A percentile compares a stretch with the other conserved stretches of the same genome.
Evolutionary conservation across 2,329 filamentous ascomycete genomes (phyloP).

Genomic region (Cladosporium sp.): DNA sequence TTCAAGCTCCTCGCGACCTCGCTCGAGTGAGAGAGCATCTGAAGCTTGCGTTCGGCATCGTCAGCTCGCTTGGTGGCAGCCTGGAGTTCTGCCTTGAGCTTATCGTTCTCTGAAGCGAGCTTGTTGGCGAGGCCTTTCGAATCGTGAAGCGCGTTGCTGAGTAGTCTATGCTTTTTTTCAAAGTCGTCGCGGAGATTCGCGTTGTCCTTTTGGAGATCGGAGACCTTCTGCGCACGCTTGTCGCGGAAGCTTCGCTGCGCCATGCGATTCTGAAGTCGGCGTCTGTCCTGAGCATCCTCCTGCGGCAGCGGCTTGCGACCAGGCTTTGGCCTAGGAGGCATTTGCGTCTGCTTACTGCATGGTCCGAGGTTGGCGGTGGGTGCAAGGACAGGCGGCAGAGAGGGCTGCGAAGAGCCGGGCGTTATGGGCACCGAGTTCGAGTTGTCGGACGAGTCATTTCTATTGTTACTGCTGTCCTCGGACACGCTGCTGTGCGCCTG

Average conservation of each 20-base stretch:
- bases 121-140: neutral
- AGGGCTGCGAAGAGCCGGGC: slow-evolving; percentile 1
- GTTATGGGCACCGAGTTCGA: slow-evolving; percentile 16
- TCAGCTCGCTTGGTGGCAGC: slow-evolving; percentile 12
- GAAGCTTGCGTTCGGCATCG: slow-evolving; percentile 16
- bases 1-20: neutral
- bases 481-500: slow-evolving; percentile 10
- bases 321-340: slow-evolving; percentile 58
- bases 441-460: neutral
- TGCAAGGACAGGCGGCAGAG: neutral
- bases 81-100: slow-evolving; percentile 3
- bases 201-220: slow-evolving; percentile 54
- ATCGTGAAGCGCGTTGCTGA: neutral
- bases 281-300: slow-evolving; percentile 87
- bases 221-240: slow-evolving; percentile 78
- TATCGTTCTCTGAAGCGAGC: neutral
- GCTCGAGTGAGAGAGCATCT: neutral
- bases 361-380: slow-evolving; percentile 33
- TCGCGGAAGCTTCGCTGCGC: slow-evolving; percentile 91
- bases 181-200: slow-evolving; percentile 23
- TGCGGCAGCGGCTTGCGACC: slow-evolving; percentile 78
- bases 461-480: neutral
- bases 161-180: slow-evolving; percentile 45
- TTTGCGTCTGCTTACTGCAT: slow-evolving; percentile 38
- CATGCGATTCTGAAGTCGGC: slow-evolving; percentile 90